A percentile compares a stretch with the other conserved stretches of the same genome.
Evolutionary conservation across 2,329 filamentous ascomycete species (phyloP).

Genomic region (Ascocoryne sarcoides): DNA sequence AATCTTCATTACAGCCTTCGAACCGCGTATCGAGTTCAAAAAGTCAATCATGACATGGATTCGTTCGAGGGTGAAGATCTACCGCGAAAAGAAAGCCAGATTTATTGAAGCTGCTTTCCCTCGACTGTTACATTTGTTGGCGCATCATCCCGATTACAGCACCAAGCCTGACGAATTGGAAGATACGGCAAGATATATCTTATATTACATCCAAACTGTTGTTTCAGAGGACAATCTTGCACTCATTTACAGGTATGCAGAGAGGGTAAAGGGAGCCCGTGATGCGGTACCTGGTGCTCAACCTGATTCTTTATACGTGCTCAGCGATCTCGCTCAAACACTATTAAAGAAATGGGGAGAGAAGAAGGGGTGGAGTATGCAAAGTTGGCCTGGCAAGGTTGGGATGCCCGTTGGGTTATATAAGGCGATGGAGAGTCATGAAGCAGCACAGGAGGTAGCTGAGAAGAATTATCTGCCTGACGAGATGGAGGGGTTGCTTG

Average conservation of each 20-base stretch:
- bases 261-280: constrained; percentile 81
- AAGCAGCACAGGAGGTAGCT: constrained; percentile 74
- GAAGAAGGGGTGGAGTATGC: constrained; percentile 74
- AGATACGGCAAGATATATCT: constrained; percentile 79
- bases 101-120: constrained; percentile 75
- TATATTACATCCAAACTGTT: constrained; percentile 79
- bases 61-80: constrained; percentile 65
- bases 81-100: constrained; percentile 48
- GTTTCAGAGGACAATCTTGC: constrained; percentile 81
- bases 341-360: constrained; percentile 82
- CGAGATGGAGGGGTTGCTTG: constrained; percentile 59
- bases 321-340: constrained; percentile 79
- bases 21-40: constrained; percentile 67
- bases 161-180: constrained; percentile 56
- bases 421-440: constrained; percentile 63
- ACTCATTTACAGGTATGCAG: constrained; percentile 83
- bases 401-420: constrained; percentile 76
- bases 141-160: constrained; percentile 87
- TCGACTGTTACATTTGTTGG: constrained; percentile 76
- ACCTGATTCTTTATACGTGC: constrained; percentile 70
- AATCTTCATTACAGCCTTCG: constrained; percentile 84
- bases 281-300: constrained; percentile 63
- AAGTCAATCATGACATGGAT: constrained; percentile 80
- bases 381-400: constrained; percentile 73
- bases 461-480: constrained; percentile 75